Base-by-base conservation (phyloP, 306 rosid species). In the Abrus precatorius region DNA sequence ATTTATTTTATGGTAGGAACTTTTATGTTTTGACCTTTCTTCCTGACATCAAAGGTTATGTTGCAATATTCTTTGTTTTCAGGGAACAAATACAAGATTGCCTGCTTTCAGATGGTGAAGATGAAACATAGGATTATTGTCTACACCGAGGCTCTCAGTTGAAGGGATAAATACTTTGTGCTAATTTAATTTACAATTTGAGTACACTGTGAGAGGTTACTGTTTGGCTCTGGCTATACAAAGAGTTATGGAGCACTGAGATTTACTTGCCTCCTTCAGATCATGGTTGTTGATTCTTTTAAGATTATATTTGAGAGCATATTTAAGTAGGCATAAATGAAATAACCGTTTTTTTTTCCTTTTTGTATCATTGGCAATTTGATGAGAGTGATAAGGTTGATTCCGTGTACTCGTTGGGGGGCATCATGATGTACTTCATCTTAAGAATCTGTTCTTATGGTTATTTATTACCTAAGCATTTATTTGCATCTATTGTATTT, bases 61-160 rank as follows among this genome's bases (percentile, higher is more conserved):
- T 33, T 56, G 55, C 6, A 6, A n/a, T 72, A 41, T 69, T 88
- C 12, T 80, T 20, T 80, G 34, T 72, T 84, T 89, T 74, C 97
- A 95, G 97, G 88, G 94, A 90, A 59, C 93, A 95, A 86, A 87
- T 95, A 77, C 91, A 90, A 87, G 97, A 92, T 82, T 95, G 87
- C 82, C 82, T 95, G 82, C 92, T 95, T 68, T 90, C 94, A 30
- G 94, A 95, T 75, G 68, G 82, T 65, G 94, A 93, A 86, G 93
- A 82, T 62, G 94, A 93, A 82, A 83, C 85, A 5, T 90, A 85
- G 82, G 55, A 59, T 47, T 32, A 55, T 33, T 48, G 29, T 27
- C 56, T 47, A 56, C 69, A 54, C n/a, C 3, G 52, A 11, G 83
- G 77, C 36, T 77, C 70, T 76, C 6, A 8, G 78, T 61, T 50